These are phyloP conservation scores for Paecilomyces dactylethromorphus DNA, from an alignment of 2,329 filamentous ascomycete genomes.

Conservation along the genomic window DNA sequence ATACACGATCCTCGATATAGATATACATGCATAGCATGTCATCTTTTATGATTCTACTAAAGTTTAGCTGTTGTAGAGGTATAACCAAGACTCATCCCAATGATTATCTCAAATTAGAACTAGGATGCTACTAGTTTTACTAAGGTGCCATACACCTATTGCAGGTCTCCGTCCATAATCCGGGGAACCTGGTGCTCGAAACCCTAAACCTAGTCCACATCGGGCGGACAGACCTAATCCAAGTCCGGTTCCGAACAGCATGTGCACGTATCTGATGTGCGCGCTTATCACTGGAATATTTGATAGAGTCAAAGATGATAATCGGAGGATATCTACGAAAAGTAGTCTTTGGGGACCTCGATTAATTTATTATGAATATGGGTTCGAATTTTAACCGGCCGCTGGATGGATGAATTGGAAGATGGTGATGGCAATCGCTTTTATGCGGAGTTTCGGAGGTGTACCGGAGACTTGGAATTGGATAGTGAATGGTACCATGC, in stretches of 20 bases:
- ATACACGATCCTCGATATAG: too few relatives aligned
- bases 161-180: not conserved
- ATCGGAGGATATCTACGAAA: not conserved
- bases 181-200: not conserved
- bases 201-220: not conserved
- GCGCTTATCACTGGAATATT: not conserved
- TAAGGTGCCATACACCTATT: not conserved
- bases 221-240: not conserved
- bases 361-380: not conserved
- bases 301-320: not conserved
- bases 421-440: not conserved
- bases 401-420: too few relatives aligned
- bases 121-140: not conserved
- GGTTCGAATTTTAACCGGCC: not conserved
- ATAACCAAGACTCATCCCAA: not conserved
- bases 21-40: too few relatives aligned
- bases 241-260: not conserved
- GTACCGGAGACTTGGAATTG: constrained; percentile 18
- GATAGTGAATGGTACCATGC: constrained; percentile 28
- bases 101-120: not conserved
- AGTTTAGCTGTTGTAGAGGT: too few relatives aligned
- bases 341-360: not conserved
- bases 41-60: too few relatives aligned
- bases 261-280: not conserved
- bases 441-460: not conserved